Evolutionary conservation across 2,329 filamentous ascomycete species (phyloP), one percentile per base, ranked within the genome.

Genomic region (Fusarium temperatum): DNA sequence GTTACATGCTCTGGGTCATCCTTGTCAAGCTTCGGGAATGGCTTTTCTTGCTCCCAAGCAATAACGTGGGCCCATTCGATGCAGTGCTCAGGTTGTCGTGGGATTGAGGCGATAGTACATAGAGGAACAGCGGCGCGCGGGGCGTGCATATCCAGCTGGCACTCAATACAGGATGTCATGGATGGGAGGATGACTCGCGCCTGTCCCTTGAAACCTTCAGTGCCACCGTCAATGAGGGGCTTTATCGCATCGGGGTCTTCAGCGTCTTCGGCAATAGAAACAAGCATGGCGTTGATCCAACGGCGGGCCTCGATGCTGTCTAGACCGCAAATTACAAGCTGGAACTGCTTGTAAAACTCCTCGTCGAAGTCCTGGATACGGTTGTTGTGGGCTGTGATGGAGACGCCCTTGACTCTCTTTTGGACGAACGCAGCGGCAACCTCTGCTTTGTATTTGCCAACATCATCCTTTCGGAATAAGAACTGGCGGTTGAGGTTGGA

Each of bases 41-140:
- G 93, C 80, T 93, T 92, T 79, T 94, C 91, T 76, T 93, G 89
- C 71, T 98, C 95, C 96, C 96, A 99, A 45, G 96, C 96, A 72
- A 99, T 98, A 79, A 98, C 93, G 81, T 98, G 96, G 0, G 96
- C 97, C 96, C 96, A 99, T 84, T 99, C 96, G 79, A 99, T 94
- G 82, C 96, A 99, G 84, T 99, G 96, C 82, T 98, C 95, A 2
- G 96, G 96, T 81, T 99, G 96, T 20, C 96, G 93, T 15, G 96
- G 96, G 75, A 99, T 98, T 24, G 94, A 97, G 22, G 96, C 96
- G 66, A 99, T 91, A 8, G 96, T 99, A 83, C 96, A 99, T 35
- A 99, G 92, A 2, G 96, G 96, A 1, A 99, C 96, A 20, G 96
- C 95, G n/a, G 95, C 94, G 60, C 96, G 90, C n/a, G 96, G 97